A percentile compares a stretch with the other conserved stretches of the same genome.
These are phyloP conservation scores for Globisporangium iwayamae DNA, from an alignment of 352 stramenopile species.

Conservation along the genomic window DNA sequence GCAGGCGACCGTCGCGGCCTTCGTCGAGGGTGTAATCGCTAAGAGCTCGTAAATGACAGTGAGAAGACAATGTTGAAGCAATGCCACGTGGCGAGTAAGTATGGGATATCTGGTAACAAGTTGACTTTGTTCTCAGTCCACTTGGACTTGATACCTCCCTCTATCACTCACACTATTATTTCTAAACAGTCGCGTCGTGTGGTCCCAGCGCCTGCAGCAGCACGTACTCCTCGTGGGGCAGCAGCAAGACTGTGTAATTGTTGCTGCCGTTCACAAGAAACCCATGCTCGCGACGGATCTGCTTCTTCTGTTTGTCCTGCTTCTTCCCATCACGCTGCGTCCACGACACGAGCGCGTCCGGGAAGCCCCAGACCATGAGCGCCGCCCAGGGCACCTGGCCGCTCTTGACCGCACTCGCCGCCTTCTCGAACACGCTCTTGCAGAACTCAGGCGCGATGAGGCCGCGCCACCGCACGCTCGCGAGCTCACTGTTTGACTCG, in stretches of 20 bases:
- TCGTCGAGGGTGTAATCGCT: slow-evolving; percentile 57
- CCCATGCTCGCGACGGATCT: slow-evolving; percentile 51
- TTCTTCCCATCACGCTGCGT: slow-evolving; percentile 30
- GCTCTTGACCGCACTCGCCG: slow-evolving; percentile 40
- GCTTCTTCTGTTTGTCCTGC: background rate
- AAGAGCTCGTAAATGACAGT: slow-evolving; percentile 25
- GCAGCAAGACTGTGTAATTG: slow-evolving; percentile 66
- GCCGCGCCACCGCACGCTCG: slow-evolving; percentile 70
- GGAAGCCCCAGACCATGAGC: slow-evolving; percentile 76
- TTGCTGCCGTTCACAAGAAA: slow-evolving; percentile 77
- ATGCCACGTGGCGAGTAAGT: background rate
- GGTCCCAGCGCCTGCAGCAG: slow-evolving; percentile 63
- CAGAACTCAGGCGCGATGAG: slow-evolving; percentile 61
- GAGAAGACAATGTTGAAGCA: background rate
- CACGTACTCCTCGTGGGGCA: slow-evolving; percentile 73
- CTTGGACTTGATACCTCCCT: background rate
- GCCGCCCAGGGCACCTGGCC: slow-evolving; percentile 61
- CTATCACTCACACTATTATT: background rate
- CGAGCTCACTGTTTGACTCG: slow-evolving; percentile 30
- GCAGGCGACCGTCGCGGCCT: slow-evolving; percentile 43
- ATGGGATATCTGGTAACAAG: background rate
- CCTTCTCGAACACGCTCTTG: slow-evolving; percentile 43
- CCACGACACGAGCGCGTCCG: slow-evolving; percentile 70
- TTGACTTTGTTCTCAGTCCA: background rate
- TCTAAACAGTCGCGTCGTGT: slow-evolving; percentile 56